A percentile compares a stretch with the other conserved stretches of the same genome.
These are phyloP conservation scores for Microsporum ferrugineum DNA, from an alignment of 2,329 filamentous ascomycete genomes.

Conservation along the genomic window DNA sequence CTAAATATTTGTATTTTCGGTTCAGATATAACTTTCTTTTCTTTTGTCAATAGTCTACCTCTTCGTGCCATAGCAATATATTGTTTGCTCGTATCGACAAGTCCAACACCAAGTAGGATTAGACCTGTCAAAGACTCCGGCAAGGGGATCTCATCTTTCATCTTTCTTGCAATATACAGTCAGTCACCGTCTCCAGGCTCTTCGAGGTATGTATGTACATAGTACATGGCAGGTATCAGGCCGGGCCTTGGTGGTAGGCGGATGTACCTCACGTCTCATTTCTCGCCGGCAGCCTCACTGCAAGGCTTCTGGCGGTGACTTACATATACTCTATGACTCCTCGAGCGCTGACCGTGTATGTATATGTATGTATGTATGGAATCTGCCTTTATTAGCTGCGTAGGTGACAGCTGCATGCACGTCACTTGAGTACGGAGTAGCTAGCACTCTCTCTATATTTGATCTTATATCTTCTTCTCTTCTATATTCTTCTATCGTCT, in stretches of 20 bases:
- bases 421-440: too few species aligned
- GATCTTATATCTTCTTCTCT: not conserved
- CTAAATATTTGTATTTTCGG: too few species aligned
- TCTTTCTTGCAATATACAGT: too few species aligned
- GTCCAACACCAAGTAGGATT: not conserved
- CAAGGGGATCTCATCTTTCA: too few species aligned
- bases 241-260: not conserved
- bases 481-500: not conserved
- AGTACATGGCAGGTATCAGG: not conserved
- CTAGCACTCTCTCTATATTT: not conserved
- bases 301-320: not conserved
- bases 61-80: too few species aligned
- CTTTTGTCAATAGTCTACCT: not conserved
- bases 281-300: not conserved
- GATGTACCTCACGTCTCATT: slow-evolving; percentile 5
- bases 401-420: too few species aligned
- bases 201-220: not conserved
- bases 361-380: not conserved
- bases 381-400: too few species aligned
- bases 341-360: not conserved
- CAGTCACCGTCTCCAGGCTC: too few species aligned
- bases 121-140: too few species aligned
- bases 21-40: not conserved
- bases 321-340: not conserved
- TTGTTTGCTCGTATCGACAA: not conserved